Percentiles rank a stretch among this genome's conserved stretches.
These are phyloP conservation scores for Neurospora pannonica DNA, from an alignment of 495 filamentous ascomycete species.

Conservation along the genomic window DNA sequence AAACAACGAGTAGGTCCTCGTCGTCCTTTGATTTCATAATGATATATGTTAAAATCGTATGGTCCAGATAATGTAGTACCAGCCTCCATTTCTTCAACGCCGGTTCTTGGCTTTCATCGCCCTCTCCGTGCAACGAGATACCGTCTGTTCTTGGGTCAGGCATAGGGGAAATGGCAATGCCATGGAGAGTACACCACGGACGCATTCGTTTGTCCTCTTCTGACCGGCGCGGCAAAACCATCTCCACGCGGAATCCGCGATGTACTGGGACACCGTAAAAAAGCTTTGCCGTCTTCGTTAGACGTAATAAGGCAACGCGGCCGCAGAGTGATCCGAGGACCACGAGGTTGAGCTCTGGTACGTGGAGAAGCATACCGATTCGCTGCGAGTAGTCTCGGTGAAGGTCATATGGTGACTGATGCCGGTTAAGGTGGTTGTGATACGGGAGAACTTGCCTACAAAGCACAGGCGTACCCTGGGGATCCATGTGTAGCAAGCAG, in stretches of 20 bases:
- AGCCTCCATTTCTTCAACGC: slow-evolving; percentile 51
- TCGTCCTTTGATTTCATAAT: slow-evolving; percentile 28
- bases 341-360: slow-evolving; percentile 72
- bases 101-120: slow-evolving; percentile 20
- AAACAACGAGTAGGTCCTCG: slow-evolving; percentile 20
- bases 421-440: slow-evolving; percentile 36
- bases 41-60: slow-evolving; percentile 75
- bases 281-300: slow-evolving; percentile 48
- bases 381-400: slow-evolving; percentile 46
- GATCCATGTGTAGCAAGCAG: slow-evolving; percentile 43
- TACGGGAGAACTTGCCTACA: slow-evolving; percentile 38
- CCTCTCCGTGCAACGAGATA: slow-evolving; percentile 10
- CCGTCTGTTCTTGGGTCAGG: slow-evolving; percentile 43
- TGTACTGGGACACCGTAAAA: slow-evolving; percentile 10
- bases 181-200: slow-evolving; percentile 30
- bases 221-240: slow-evolving; percentile 28
- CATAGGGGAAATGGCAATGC: slow-evolving; percentile 32
- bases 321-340: slow-evolving; percentile 65
- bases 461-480: slow-evolving; percentile 22
- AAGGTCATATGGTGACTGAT: slow-evolving; percentile 26
- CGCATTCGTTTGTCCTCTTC: slow-evolving; percentile 29
- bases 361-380: slow-evolving; percentile 63
- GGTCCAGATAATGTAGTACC: slow-evolving; percentile 66
- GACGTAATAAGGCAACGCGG: slow-evolving; percentile 60
- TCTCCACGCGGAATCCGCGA: slow-evolving; percentile 35